Base-by-base conservation (phyloP, 129 eudicot genomes). In the Deinandra increscens region DNA sequence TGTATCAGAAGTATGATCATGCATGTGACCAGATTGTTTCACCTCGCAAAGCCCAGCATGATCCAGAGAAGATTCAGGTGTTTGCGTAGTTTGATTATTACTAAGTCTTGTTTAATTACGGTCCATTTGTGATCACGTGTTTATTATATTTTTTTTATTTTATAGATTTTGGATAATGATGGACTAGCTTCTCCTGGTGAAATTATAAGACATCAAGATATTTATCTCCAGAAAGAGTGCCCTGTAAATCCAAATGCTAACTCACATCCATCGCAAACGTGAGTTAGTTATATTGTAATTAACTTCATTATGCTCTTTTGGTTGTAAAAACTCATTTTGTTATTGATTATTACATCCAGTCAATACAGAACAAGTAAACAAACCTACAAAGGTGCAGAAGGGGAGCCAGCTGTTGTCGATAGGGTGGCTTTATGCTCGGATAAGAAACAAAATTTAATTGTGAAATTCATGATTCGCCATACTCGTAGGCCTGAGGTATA, bases 401-500 rank as follows among this genome's bases (percentile, higher is more conserved):
- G 99, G 64, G 96, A 93, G 78, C 75, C 92, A 2, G 81, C 91
- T 75, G 97, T 89, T 20, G 87, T 94, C 37, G 97, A 94, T 75
- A 82, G 96, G 74, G 99, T 86, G 44, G 84, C 92, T 56, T 90
- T 89, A 44, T 81, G 78, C 68, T 75, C 93, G 45, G 91, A 87
- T 71, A 83, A 48, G 78, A 60, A 64, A 55, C 66, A 49, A 72
- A 83, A 89, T 83, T 29, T 87, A 66, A 53, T 77, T 69, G 85
- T 94, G 64, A 89, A 87, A 46, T 85, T 81, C 68, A 90, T 94
- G 84, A 74, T 90, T 50, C 97, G 97, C 12, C 89, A 87, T 64
- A 94, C 99, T 72, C 97, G 97, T 56, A 79, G 99, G 77, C 99
- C 99, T 20, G 99, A 94, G 99, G 98, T 93, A 70, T 62, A 23